phyloP scores from a whole-genome alignment of 305 asterid genomes.

The Fraxinus floribunda region DNA sequence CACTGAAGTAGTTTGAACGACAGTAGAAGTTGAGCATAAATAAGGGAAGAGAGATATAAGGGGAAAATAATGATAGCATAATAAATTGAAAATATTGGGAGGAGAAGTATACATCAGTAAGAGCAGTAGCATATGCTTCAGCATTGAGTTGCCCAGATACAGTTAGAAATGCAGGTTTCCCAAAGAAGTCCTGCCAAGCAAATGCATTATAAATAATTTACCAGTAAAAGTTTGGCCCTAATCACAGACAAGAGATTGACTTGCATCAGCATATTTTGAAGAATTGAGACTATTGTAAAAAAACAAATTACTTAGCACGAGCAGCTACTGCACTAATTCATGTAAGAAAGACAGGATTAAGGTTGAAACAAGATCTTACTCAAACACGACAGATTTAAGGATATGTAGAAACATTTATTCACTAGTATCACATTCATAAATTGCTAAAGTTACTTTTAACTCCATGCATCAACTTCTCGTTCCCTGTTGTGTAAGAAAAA shows the following conservation, averaged over 20 bases:
- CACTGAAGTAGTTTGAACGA: slow-evolving; percentile 12
- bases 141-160: slow-evolving; percentile 99
- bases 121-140: slow-evolving; percentile 98
- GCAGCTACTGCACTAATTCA: neutral
- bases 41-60: neutral
- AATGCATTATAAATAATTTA: slow-evolving; percentile 6
- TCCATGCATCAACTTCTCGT: neutral
- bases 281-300: neutral
- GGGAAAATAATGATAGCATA: slow-evolving; percentile 21
- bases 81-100: slow-evolving; percentile 15
- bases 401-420: neutral
- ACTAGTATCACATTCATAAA: neutral
- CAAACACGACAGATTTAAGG: neutral
- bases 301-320: neutral
- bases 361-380: neutral
- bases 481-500: neutral
- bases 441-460: neutral
- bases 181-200: slow-evolving; percentile 85
- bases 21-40: slow-evolving; percentile 2
- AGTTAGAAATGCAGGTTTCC: slow-evolving; percentile 90
- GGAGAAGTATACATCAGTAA: slow-evolving; percentile 68
- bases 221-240: slow-evolving; percentile 8
- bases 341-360: neutral
- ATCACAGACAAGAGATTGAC: slow-evolving; percentile 18
- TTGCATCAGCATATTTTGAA: slow-evolving; percentile 12